phyloP scores from a whole-genome alignment of 1,284 basidiomycete species.

The Sporisorium exsertum region DNA sequence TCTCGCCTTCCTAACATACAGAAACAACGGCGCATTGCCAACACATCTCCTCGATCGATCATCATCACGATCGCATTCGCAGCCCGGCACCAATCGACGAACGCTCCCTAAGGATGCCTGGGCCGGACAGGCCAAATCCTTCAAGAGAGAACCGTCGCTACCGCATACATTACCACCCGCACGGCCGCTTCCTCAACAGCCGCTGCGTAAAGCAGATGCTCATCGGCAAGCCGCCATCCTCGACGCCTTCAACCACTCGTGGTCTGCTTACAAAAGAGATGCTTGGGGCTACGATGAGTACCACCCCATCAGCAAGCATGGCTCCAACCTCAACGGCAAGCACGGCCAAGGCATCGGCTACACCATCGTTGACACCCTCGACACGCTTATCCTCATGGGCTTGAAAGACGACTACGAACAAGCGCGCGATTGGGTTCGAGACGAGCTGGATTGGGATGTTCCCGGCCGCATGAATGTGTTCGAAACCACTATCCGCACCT shows the following conservation, averaged over 20 bases:
- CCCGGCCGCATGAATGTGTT: constrained; percentile 89
- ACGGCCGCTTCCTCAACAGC: constrained; percentile 43
- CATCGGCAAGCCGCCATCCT: constrained; percentile 51
- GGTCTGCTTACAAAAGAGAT: constrained; percentile 62
- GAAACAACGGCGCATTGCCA: constrained; percentile 29
- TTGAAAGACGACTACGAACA: constrained; percentile 81
- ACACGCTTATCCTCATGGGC: constrained; percentile 88
- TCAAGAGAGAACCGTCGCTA: constrained; percentile 27
- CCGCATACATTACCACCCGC: constrained; percentile 47
- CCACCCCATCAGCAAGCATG: constrained; percentile 60
- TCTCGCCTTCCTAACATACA: constrained; percentile 28
- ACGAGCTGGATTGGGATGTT: constrained; percentile 80
- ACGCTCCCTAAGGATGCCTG: background rate
- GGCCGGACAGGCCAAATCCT: background rate
- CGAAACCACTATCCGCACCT: constrained; percentile 85
- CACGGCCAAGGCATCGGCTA: constrained; percentile 60
- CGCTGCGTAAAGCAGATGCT: constrained; percentile 46
- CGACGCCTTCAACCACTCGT: constrained; percentile 63
- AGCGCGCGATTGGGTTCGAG: constrained; percentile 82
- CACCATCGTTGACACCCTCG: constrained; percentile 71
- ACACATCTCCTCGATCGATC: constrained; percentile 3
- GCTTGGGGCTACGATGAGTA: constrained; percentile 68
- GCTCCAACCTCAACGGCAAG: constrained; percentile 58
- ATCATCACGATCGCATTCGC: background rate
- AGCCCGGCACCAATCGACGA: background rate